Percentiles rank a stretch among this genome's conserved stretches.
Conservation (phyloP, 2,329 filamentous ascomycete species). For the Cladophialophora psammophila region DNA sequence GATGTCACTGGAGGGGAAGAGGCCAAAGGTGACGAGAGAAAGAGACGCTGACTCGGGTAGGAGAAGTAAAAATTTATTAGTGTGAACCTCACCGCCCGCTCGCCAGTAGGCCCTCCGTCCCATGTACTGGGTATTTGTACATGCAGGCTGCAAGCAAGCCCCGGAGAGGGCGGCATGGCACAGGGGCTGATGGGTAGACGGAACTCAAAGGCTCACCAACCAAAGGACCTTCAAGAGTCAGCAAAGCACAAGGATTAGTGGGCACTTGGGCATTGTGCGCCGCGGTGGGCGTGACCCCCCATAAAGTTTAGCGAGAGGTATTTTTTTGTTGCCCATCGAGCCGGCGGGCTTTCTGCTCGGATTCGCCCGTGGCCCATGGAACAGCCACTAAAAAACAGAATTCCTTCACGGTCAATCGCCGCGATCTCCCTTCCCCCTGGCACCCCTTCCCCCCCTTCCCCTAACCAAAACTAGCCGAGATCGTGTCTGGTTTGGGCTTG, state of each 20-base stretch:
- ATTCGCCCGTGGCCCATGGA: background rate
- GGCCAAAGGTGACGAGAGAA: conserved; percentile 5
- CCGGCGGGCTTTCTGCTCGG: background rate
- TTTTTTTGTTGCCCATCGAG: background rate
- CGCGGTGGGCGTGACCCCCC: background rate
- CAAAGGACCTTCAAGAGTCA: background rate
- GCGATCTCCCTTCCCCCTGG: background rate
- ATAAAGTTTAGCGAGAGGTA: background rate
- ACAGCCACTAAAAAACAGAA: conserved; percentile 6
- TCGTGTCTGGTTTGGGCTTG: background rate
- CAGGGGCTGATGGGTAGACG: conserved; percentile 1
- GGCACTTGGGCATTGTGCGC: background rate
- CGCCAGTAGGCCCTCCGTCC: too few species aligned
- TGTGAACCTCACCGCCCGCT: background rate
- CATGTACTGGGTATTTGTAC: too few species aligned
- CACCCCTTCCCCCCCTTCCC: background rate
- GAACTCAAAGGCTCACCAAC: background rate
- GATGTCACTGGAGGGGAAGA: conserved; percentile 11
- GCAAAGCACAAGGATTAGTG: background rate
- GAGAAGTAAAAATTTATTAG: background rate
- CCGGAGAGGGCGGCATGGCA: background rate
- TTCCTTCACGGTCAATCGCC: conserved; percentile 10
- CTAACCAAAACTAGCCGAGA: background rate
- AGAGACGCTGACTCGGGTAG: background rate
- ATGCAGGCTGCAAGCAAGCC: too few species aligned